These are phyloP conservation scores for Cutaneotrichosporon arboriforme DNA, from an alignment of 1,284 basidiomycete genomes.

Conservation along the genomic window DNA sequence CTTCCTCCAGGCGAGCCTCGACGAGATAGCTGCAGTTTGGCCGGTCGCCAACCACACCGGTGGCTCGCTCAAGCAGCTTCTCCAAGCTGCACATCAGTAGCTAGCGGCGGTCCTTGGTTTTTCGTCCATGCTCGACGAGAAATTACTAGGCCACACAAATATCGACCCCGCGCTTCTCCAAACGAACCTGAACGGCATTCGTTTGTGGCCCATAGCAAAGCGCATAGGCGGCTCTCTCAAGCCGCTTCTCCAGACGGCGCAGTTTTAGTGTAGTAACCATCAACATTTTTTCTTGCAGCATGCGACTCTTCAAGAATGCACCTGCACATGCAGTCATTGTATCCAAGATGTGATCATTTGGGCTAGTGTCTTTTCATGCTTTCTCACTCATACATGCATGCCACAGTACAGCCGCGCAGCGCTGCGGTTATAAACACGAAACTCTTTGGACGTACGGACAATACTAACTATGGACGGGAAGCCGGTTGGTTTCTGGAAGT, in stretches of 20 bases:
- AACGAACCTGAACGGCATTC: too few relatives aligned
- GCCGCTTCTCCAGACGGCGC: conserved; percentile 11
- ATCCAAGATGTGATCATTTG: too few relatives aligned
- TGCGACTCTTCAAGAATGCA: too few relatives aligned
- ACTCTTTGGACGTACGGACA: not conserved
- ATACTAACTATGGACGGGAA: not conserved
- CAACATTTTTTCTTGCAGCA: too few relatives aligned
- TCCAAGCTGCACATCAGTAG: conserved; percentile 1
- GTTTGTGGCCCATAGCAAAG: conserved; percentile 19
- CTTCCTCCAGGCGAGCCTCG: conserved; percentile 14
- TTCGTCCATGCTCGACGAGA: too few relatives aligned
- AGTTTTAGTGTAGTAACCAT: not conserved
- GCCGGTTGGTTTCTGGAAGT: not conserved
- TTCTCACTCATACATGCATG: conserved; percentile 8
- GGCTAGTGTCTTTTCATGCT: not conserved
- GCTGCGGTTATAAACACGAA: not conserved
- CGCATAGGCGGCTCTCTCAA: conserved; percentile 12
- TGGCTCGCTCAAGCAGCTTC: conserved; percentile 14
- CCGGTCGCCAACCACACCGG: conserved; percentile 14
- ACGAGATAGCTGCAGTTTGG: conserved; percentile 20
- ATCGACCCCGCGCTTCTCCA: too few relatives aligned
- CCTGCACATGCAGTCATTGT: too few relatives aligned
- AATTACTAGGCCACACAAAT: too few relatives aligned
- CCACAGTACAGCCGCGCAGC: conserved; percentile 10
- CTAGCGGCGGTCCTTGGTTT: too few relatives aligned